Evolutionary conservation across 2,329 filamentous ascomycete species (phyloP).

Genomic region (Dactylellina sp.): DNA sequence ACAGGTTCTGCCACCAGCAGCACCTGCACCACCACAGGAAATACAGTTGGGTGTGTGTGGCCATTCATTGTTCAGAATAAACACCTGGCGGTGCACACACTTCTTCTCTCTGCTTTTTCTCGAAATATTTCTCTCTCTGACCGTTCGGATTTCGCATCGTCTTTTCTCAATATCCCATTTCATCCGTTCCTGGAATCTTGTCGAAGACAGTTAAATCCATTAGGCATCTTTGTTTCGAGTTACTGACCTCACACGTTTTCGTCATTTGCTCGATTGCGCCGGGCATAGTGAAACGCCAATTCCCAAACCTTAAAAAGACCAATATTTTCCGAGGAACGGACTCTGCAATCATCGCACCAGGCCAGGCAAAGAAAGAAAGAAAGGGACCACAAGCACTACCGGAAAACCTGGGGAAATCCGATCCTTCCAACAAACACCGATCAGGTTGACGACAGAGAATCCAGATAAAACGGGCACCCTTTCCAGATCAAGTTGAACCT

Average conservation of each 20-base stretch:
- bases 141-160: constrained; percentile 34
- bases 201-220: constrained; percentile 27
- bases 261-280: constrained; percentile 54
- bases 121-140: constrained; percentile 43
- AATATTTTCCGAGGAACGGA: constrained; percentile 49
- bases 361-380: constrained; percentile 12
- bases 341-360: constrained; percentile 44
- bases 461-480: constrained; percentile 13
- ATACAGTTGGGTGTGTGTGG: constrained; percentile 28
- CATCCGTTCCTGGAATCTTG: constrained; percentile 24
- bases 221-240: constrained; percentile 54
- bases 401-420: constrained; percentile 48
- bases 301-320: constrained; percentile 47
- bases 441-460: constrained; percentile 24
- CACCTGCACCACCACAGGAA: constrained; percentile 31
- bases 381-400: constrained; percentile 26
- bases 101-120: constrained; percentile 17
- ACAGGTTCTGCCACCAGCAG: constrained; percentile 52
- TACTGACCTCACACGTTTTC: constrained; percentile 56
- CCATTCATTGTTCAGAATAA: constrained; percentile 41
- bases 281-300: constrained; percentile 55
- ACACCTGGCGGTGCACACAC: constrained; percentile 56
- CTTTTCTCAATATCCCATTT: constrained; percentile 41
- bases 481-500: constrained; percentile 12
- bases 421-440: constrained; percentile 22